Evolutionary conservation across 805 yeast species (phyloP), one percentile per base, ranked within the genome.

Genomic region (Huiozyma sinensis): DNA sequence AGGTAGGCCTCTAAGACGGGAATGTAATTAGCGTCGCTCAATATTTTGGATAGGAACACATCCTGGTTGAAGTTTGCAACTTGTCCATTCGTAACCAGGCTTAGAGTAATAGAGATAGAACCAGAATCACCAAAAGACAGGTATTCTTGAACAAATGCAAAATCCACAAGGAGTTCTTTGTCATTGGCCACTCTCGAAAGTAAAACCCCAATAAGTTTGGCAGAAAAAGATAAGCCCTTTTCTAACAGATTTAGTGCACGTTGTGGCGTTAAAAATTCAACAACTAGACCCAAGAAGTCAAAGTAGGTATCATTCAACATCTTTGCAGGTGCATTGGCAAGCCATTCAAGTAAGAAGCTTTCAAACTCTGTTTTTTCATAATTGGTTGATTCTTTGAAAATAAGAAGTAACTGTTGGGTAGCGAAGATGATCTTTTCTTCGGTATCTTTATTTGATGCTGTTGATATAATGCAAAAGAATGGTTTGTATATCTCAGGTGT

Each of bases 1-100:
- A 54, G 29, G 34, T 49, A 52, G 5, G 52, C 38, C 27, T 46
- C 38, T 11, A 55, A 35, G 4, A 53, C 33, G 6, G 37, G 34
- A 3, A 38, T 34, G 36, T 34, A 46, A 6, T n/a, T 12, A n/a
- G 41, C 43, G 29, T 44, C 32, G 1, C 34, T 34, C 2, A 50
- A 9, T 17, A 47, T 39, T 5, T 33, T 17, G 5, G 44, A 24
- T 24, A 56, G 17, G 8, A 56, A 43, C 3, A 24, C 11, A 3
- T 36, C 33, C 2, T 38, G n/a, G 12, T 45, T 32, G 13, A 57
- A 33, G 11, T 44, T 36, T 6, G 41, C 34, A 17, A 57, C 39
- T 37, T 44, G 50, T 7, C 46, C 39, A 8, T 36, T 28, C 28
- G 41, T 33, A 11, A 55, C 40, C 35, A 54, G 47, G 3, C 43